phyloP scores from a whole-genome alignment of 441 rosid species.

The Melastoma candidum region DNA sequence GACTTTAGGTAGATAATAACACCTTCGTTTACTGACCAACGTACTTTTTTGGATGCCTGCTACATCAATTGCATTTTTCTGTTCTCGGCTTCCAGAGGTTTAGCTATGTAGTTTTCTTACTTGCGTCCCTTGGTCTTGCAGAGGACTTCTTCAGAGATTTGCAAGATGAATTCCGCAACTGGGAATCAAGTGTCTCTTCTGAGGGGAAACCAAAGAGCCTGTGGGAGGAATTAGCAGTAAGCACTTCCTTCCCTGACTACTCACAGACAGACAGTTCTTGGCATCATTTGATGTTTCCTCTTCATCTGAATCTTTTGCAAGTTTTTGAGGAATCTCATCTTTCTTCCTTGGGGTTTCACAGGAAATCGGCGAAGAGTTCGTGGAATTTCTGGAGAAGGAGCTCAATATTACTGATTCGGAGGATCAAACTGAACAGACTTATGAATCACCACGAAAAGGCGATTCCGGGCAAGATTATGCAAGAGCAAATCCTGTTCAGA shows the following conservation, averaged over 20 bases:
- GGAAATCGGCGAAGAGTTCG: slow-evolving; percentile 97
- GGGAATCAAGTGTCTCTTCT: slow-evolving; percentile 78
- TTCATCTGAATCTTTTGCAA: not conserved
- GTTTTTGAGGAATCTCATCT: slow-evolving; percentile 2
- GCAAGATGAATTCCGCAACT: slow-evolving; percentile 79
- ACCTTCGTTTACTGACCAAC: slow-evolving; percentile 10
- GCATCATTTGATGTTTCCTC: not conserved
- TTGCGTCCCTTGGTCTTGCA: slow-evolving; percentile 32
- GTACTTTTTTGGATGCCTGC: not conserved
- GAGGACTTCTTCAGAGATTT: slow-evolving; percentile 87
- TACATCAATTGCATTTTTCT: not conserved
- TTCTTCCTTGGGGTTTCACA: slow-evolving; percentile 16
- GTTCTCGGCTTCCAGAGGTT: not conserved
- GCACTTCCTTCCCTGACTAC: slow-evolving; percentile 11
- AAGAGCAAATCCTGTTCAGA: slow-evolving; percentile 18
- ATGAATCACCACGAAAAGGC: slow-evolving; percentile 17
- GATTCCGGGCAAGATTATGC: slow-evolving; percentile 22
- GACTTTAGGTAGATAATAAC: slow-evolving; percentile 69
- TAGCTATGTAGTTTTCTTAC: not conserved
- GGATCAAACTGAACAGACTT: slow-evolving; percentile 19
- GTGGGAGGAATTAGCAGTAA: slow-evolving; percentile 93
- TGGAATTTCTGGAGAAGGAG: slow-evolving; percentile 93
- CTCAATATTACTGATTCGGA: slow-evolving; percentile 62
- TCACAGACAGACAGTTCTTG: not conserved
- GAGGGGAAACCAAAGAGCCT: slow-evolving; percentile 89